phyloP scores from a whole-genome alignment of 495 filamentous ascomycete species.

The Neurospora tetraspora region DNA sequence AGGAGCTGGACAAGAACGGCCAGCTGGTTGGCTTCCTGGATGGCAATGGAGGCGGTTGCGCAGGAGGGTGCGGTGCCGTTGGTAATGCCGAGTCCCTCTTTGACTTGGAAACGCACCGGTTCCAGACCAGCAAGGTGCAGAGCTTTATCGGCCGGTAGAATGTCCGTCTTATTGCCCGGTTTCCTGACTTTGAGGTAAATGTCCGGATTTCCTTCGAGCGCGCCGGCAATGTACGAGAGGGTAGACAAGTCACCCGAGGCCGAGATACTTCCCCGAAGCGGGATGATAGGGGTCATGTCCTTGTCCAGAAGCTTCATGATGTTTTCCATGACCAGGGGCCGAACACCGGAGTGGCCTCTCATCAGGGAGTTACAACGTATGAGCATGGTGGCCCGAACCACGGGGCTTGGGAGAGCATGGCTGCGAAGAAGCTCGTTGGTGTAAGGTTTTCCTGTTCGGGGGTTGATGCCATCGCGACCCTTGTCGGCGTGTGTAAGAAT shows the following conservation, averaged over 20 bases:
- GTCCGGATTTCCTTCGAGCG: slow-evolving; percentile 47
- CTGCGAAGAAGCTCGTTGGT: slow-evolving; percentile 16
- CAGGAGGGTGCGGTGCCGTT: slow-evolving; percentile 55
- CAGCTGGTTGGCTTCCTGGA: slow-evolving; percentile 49
- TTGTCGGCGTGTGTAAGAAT: slow-evolving; percentile 33
- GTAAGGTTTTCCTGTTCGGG: background rate
- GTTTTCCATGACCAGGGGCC: slow-evolving; percentile 35
- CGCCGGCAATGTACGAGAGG: slow-evolving; percentile 50
- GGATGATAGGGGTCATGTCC: slow-evolving; percentile 45
- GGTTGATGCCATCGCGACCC: slow-evolving; percentile 1
- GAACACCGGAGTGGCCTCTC: slow-evolving; percentile 50
- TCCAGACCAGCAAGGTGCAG: slow-evolving; percentile 28
- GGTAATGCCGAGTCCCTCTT: slow-evolving; percentile 53
- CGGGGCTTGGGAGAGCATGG: slow-evolving; percentile 37
- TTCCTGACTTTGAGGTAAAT: slow-evolving; percentile 28
- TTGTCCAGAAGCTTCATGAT: slow-evolving; percentile 37
- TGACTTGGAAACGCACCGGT: slow-evolving; percentile 43
- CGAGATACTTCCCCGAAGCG: slow-evolving; percentile 55
- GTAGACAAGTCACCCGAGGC: slow-evolving; percentile 59
- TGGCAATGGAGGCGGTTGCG: slow-evolving; percentile 39
- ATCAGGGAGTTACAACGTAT: slow-evolving; percentile 47
- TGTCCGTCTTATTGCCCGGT: slow-evolving; percentile 6
- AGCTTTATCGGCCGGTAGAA: slow-evolving; percentile 23
- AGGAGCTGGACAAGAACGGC: slow-evolving; percentile 49
- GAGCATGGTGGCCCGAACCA: slow-evolving; percentile 46